phyloP scores from a whole-genome alignment of 2,329 filamentous ascomycete genomes.

The Xylaria sp. region DNA sequence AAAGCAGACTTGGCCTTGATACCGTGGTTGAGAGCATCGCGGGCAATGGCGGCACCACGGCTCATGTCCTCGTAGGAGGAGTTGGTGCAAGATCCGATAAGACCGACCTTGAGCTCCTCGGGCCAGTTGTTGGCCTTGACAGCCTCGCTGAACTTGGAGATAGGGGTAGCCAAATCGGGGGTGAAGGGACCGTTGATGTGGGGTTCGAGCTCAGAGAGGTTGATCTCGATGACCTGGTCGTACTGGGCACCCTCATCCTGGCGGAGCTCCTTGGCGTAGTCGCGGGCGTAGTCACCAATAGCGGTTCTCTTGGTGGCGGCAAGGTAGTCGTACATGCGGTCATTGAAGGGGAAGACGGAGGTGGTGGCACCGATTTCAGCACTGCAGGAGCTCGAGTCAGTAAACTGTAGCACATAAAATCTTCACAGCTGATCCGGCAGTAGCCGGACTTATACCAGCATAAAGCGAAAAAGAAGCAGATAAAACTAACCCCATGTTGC shows the following conservation, averaged over 20 bases:
- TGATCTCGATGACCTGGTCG: slow-evolving; percentile 93
- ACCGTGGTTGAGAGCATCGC: slow-evolving; percentile 85
- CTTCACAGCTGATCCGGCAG: neutral
- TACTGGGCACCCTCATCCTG: slow-evolving; percentile 91
- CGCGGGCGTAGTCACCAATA: slow-evolving; percentile 84
- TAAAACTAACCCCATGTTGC: slow-evolving; percentile 49
- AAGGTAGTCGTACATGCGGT: slow-evolving; percentile 96
- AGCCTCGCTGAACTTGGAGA: slow-evolving; percentile 94
- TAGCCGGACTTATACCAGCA: neutral
- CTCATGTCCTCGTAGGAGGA: slow-evolving; percentile 83
- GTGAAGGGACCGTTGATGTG: slow-evolving; percentile 99
- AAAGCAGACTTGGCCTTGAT: slow-evolving; percentile 91
- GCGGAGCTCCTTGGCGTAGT: slow-evolving; percentile 78
- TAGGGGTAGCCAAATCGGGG: slow-evolving; percentile 92
- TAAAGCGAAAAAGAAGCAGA: neutral
- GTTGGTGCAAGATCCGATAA: slow-evolving; percentile 99
- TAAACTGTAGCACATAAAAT: neutral
- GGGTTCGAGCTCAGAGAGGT: slow-evolving; percentile 90
- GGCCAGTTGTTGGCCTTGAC: slow-evolving; percentile 96
- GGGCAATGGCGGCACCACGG: slow-evolving; percentile 83
- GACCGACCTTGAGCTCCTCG: slow-evolving; percentile 89
- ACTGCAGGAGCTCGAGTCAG: slow-evolving; percentile 27
- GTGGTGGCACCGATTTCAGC: slow-evolving; percentile 81
- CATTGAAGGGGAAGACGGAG: slow-evolving; percentile 95
- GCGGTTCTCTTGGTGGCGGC: slow-evolving; percentile 80